Conservation (phyloP, 768 basidiomycete genomes). For the Lactifluus volemus region DNA sequence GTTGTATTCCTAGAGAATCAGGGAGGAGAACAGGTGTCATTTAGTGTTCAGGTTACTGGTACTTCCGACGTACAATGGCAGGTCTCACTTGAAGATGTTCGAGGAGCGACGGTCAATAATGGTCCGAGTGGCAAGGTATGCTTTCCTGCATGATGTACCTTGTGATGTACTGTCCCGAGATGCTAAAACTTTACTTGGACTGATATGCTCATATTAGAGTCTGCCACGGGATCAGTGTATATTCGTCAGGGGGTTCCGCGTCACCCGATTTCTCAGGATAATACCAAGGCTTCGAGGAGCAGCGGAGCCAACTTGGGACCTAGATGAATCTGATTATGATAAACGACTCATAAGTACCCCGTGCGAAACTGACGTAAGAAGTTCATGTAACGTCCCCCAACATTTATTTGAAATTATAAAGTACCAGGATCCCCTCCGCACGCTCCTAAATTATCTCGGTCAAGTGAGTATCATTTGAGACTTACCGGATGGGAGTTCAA, state of each 20-base stretch:
- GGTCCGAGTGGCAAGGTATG: neutral
- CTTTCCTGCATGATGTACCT: neutral
- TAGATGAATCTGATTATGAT: neutral
- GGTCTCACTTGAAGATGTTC: neutral
- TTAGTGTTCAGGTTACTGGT: neutral
- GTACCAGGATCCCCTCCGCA: neutral
- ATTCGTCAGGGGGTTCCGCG: neutral
- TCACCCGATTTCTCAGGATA: neutral
- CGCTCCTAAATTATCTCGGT: neutral
- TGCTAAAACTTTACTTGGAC: neutral
- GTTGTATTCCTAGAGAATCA: neutral
- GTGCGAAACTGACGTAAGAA: neutral
- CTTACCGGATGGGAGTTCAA: neutral
- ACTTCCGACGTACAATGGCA: neutral
- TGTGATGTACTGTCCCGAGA: neutral
- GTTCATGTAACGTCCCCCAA: neutral
- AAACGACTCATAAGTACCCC: neutral
- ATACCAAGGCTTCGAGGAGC: neutral
- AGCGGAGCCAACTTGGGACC: neutral
- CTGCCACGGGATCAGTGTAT: neutral
- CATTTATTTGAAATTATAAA: neutral
- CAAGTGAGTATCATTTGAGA: neutral
- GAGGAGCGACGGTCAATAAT: neutral
- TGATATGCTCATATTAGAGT: neutral
- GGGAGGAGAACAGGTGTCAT: neutral